Evolutionary conservation across 352 stramenopile species (phyloP).

Genomic region (Peronospora destructor): DNA sequence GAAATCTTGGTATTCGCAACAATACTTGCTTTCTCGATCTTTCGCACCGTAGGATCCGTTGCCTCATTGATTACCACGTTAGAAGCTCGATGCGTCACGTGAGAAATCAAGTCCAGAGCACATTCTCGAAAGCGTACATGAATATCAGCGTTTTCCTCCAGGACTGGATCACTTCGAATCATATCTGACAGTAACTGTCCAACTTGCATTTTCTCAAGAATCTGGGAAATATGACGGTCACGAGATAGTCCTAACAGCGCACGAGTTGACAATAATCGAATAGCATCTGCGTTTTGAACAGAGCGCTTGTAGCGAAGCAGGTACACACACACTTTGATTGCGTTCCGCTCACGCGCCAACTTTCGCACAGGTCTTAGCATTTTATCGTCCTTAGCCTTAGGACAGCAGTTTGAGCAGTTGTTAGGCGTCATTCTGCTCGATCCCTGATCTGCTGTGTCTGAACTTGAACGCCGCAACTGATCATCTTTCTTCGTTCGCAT

Average conservation of each 20-base stretch:
- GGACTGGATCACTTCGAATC: conserved; percentile 75
- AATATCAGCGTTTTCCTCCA: conserved; percentile 81
- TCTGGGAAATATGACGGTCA: conserved; percentile 84
- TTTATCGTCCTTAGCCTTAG: conserved; percentile 57
- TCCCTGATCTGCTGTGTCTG: conserved; percentile 7
- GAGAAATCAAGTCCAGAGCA: conserved; percentile 83
- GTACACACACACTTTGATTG: conserved; percentile 84
- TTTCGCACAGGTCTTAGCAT: conserved; percentile 62
- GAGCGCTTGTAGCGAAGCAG: conserved; percentile 84
- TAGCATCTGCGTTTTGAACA: conserved; percentile 79
- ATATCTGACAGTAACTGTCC: conserved; percentile 81
- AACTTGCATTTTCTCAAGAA: conserved; percentile 88
- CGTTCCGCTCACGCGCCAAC: conserved; percentile 68
- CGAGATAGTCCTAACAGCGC: conserved; percentile 75
- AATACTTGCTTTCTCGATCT: conserved; percentile 87
- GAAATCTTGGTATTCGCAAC: conserved; percentile 83
- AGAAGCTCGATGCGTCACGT: conserved; percentile 75
- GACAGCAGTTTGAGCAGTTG: conserved; percentile 39
- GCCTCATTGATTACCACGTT: conserved; percentile 84
- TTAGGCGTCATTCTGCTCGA: conserved; percentile 5
- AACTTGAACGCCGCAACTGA: conserved; percentile 10
- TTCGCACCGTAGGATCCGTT: conserved; percentile 78
- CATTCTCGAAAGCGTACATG: conserved; percentile 83
- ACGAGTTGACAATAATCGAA: conserved; percentile 76
- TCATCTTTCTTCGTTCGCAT: conserved; percentile 52